Conservation (phyloP, 2,329 filamentous ascomycete species). For the Pleochaeta shiraiana region DNA sequence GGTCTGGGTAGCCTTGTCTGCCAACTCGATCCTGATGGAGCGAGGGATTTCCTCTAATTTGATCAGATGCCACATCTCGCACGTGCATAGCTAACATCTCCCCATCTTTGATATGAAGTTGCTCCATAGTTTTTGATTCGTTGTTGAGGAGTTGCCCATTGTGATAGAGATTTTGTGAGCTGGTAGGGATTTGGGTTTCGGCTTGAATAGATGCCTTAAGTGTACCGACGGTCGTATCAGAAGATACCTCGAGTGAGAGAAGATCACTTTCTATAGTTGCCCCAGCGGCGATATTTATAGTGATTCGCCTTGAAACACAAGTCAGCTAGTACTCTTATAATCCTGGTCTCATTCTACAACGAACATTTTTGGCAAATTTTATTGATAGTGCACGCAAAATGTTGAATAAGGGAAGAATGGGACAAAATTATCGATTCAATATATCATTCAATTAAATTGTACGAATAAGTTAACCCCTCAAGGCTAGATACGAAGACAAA, state of each 20-base stretch:
- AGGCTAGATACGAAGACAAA: too few species aligned
- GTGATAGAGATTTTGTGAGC: slow-evolving; percentile 68
- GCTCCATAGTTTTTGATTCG: slow-evolving; percentile 59
- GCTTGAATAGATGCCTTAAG: slow-evolving; percentile 76
- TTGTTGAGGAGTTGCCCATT: slow-evolving; percentile 65
- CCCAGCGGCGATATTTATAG: slow-evolving; percentile 61
- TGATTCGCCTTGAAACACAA: slow-evolving; percentile 46
- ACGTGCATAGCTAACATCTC: slow-evolving; percentile 88
- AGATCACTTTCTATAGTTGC: slow-evolving; percentile 42
- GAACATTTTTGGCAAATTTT: too few species aligned
- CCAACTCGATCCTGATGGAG: slow-evolving; percentile 16
- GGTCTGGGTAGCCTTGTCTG: slow-evolving; percentile 31
- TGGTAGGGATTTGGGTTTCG: slow-evolving; percentile 52
- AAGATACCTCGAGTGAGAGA: slow-evolving; percentile 60
- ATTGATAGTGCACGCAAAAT: too few species aligned
- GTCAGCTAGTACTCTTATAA: slow-evolving; percentile 5
- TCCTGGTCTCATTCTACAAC: too few species aligned
- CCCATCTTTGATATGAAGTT: slow-evolving; percentile 62
- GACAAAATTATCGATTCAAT: too few species aligned
- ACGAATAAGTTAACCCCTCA: too few species aligned
- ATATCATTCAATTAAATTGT: too few species aligned
- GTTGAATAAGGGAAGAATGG: too few species aligned
- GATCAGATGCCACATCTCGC: slow-evolving; percentile 26
- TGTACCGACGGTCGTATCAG: slow-evolving; percentile 62
- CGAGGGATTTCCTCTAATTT: slow-evolving; percentile 18